phyloP scores from a whole-genome alignment of 371 early-diverging fungal genomes.

The Funneliformis caledonium region DNA sequence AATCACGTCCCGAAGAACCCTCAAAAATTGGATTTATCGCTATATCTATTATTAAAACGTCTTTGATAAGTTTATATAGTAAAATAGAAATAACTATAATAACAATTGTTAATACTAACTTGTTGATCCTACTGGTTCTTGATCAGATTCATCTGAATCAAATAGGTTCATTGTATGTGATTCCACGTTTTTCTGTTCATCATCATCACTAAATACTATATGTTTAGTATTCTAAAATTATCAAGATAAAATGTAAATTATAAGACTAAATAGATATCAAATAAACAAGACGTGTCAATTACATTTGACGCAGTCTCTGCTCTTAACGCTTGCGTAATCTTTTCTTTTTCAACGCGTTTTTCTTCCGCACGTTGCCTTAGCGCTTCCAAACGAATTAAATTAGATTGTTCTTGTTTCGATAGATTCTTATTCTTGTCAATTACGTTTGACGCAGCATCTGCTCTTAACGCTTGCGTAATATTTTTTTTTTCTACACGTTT shows the following conservation, averaged over 20 bases:
- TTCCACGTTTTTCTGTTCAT: not conserved
- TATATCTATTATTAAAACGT: not conserved
- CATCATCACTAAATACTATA: conserved; percentile 15
- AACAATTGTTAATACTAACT: not conserved
- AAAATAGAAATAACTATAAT: not conserved
- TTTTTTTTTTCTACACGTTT: not conserved
- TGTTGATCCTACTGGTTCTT: not conserved
- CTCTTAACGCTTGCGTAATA: conserved; percentile 23
- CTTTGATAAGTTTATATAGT: not conserved
- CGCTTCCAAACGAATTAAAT: conserved; percentile 31
- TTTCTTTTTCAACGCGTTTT: conserved; percentile 10
- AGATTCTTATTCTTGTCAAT: not conserved
- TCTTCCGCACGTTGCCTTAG: conserved; percentile 21
- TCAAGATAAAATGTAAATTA: too few relatives aligned
- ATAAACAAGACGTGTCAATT: not conserved
- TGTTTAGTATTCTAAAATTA: not conserved
- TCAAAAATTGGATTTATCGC: conserved; percentile 34
- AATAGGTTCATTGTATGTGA: not conserved
- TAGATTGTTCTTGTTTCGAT: conserved; percentile 15
- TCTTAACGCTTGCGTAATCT: conserved; percentile 18
- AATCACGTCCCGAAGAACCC: conserved; percentile 7
- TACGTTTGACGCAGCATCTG: not conserved
- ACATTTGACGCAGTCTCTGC: not conserved
- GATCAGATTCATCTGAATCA: conserved; percentile 17
- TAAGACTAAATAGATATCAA: not conserved